A percentile compares a stretch with the other conserved stretches of the same genome.
Evolutionary conservation across 495 filamentous ascomycete genomes (phyloP).

Genomic region (Neurospora tetrasperma): DNA sequence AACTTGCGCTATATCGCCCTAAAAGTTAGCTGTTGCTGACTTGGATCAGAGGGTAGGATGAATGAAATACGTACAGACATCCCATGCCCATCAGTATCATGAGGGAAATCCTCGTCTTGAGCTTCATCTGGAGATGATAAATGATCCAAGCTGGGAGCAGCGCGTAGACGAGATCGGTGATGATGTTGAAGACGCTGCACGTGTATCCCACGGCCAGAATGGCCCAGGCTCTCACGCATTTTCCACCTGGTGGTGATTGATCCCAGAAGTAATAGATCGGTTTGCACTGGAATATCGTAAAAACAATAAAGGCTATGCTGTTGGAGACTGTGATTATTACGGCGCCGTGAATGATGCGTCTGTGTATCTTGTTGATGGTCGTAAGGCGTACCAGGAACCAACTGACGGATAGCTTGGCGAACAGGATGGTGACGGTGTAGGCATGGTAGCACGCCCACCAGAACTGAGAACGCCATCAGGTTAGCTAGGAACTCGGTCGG

Average conservation of each 20-base stretch:
- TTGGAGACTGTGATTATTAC: constrained; percentile 8
- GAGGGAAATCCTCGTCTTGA: constrained; percentile 11
- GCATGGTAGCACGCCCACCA: constrained; percentile 15
- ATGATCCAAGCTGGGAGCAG: constrained; percentile 26
- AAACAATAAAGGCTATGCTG: constrained; percentile 8
- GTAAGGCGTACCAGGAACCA: constrained; percentile 24
- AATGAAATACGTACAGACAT: constrained; percentile 9
- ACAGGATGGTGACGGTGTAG: constrained; percentile 10
- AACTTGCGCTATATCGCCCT: constrained; percentile 16
- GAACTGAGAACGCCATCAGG: constrained; percentile 2
- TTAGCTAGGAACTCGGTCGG: not conserved
- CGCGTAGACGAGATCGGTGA: constrained; percentile 25
- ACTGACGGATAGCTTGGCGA: constrained; percentile 22
- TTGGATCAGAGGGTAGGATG: not conserved
- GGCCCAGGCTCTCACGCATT: constrained; percentile 15
- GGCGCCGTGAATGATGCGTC: constrained; percentile 15
- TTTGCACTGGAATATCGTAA: constrained; percentile 18
- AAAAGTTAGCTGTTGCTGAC: not conserved
- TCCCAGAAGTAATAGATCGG: constrained; percentile 22
- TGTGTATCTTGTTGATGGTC: constrained; percentile 5
- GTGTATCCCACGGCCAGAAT: constrained; percentile 17
- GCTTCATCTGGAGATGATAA: constrained; percentile 17
- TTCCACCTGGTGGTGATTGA: not conserved
- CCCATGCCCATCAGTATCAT: constrained; percentile 14
- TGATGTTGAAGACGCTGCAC: constrained; percentile 15